Conservation (phyloP, 345 rosid species). For the Eucalyptus fibrosa region DNA sequence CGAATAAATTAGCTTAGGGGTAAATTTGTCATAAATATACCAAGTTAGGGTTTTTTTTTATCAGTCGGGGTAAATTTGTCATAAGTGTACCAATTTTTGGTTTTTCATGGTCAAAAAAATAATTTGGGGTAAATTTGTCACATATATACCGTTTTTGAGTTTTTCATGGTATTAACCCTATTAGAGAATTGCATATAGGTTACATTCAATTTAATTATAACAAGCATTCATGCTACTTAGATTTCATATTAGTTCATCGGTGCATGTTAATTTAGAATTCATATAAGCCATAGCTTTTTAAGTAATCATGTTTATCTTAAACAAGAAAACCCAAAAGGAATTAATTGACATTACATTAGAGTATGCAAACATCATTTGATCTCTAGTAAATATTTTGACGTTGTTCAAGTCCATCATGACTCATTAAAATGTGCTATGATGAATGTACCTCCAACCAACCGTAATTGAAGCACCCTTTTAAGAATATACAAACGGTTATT, state of each 20-base stretch:
- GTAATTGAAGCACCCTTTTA: background rate
- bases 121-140: too few species aligned
- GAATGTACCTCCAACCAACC: background rate
- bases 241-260: too few species aligned
- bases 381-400: background rate
- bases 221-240: background rate
- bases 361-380: background rate
- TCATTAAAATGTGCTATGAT: background rate
- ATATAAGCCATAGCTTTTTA: background rate
- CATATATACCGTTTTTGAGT: too few species aligned
- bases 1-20: too few species aligned
- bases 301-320: background rate
- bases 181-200: too few species aligned
- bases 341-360: background rate
- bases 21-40: too few species aligned
- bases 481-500: background rate
- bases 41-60: too few species aligned
- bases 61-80: too few species aligned
- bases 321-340: background rate
- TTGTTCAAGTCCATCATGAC: background rate
- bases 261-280: background rate
- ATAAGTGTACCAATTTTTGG: accelerated
- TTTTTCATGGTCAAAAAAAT: too few species aligned
- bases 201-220: too few species aligned
- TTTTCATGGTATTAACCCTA: too few species aligned